These are phyloP conservation scores for Claviceps sp. DNA, from an alignment of 2,329 filamentous ascomycete species.

Conservation along the genomic window DNA sequence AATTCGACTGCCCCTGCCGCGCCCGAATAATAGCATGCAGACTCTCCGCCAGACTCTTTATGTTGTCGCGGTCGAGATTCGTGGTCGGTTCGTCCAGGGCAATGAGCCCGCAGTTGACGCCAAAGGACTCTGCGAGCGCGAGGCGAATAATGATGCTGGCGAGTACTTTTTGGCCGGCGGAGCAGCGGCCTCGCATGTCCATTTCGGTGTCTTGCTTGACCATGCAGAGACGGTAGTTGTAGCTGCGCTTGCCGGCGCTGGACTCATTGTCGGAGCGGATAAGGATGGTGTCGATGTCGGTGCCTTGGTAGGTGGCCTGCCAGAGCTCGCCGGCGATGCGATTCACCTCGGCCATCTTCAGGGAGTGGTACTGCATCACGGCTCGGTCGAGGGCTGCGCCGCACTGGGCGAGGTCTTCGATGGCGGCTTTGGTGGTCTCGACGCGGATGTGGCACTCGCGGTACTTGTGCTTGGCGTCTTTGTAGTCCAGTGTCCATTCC, in stretches of 20 bases:
- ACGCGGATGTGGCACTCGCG: slow-evolving; percentile 82
- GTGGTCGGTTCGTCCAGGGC: slow-evolving; percentile 96
- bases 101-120: slow-evolving; percentile 88
- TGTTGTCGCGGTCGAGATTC: slow-evolving; percentile 92
- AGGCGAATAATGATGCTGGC: slow-evolving; percentile 96
- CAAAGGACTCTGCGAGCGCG: slow-evolving; percentile 91
- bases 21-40: slow-evolving; percentile 77
- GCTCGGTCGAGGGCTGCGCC: slow-evolving; percentile 78
- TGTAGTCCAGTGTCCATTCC: slow-evolving; percentile 80
- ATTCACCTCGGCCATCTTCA: slow-evolving; percentile 99
- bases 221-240: slow-evolving; percentile 98
- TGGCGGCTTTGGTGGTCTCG: slow-evolving; percentile 81
- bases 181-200: slow-evolving; percentile 98
- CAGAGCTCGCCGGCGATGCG: slow-evolving; percentile 90
- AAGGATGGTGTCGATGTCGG: slow-evolving; percentile 90
- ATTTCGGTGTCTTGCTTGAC: slow-evolving; percentile 94
- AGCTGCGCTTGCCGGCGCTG: slow-evolving; percentile 58
- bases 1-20: slow-evolving; percentile 77
- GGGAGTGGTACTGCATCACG: slow-evolving; percentile 88
- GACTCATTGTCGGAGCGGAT: slow-evolving; percentile 86
- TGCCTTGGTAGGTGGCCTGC: slow-evolving; percentile 92
- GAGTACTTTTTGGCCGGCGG: slow-evolving; percentile 89
- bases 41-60: slow-evolving; percentile 72
- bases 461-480: slow-evolving; percentile 66
- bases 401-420: slow-evolving; percentile 80